Evolutionary conservation across 1,284 basidiomycete species (phyloP), one percentile per base, ranked within the genome.

Genomic region (Neolentinus lepideus): DNA sequence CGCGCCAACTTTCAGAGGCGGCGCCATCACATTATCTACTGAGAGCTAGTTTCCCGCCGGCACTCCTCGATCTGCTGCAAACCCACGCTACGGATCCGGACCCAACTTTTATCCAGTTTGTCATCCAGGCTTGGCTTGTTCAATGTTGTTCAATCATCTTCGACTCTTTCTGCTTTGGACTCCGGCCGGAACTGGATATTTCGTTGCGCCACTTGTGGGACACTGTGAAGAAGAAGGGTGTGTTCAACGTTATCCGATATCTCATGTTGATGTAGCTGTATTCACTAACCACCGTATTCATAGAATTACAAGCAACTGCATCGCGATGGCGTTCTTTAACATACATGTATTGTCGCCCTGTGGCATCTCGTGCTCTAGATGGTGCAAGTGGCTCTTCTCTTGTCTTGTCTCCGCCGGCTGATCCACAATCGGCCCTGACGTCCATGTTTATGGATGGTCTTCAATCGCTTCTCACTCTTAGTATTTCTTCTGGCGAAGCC

Each of bases 31-130:
- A 77, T 3, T 73, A 81, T 4, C 78, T 86, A 59, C 66, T 89
- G 12, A 85, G 86, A 1, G 27, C 12, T 6, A 52, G 27, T 10
- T 36, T 52, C 27, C 21, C 29, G 3, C 69, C 75, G 1, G 76
- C 78, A 46, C 72, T 89, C 53, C 77, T 80, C 22, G 77, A 76
- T 29, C 76, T 86, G 46, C 70, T 89, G 38, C 71, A 79, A 3
- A 71, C 76, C 10, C 75, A 83, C 54, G 85, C 88, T 60, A 83
- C 89, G 64, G 76, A 82, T 16, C 83, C 84, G 54, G 88, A 90
- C 65, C 83, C 87, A 16, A 81, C 85, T 52, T 61, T 74, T 24
- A 67, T 75, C 9, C 71, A 73, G 58, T 69, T 72, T 54, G 73
- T 72, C 9, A 59, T 75, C 45, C 73, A 75, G 60, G 70, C 71